phyloP scores from a whole-genome alignment of 2,329 filamentous ascomycete species.

The Albophoma yamanashiensis region DNA sequence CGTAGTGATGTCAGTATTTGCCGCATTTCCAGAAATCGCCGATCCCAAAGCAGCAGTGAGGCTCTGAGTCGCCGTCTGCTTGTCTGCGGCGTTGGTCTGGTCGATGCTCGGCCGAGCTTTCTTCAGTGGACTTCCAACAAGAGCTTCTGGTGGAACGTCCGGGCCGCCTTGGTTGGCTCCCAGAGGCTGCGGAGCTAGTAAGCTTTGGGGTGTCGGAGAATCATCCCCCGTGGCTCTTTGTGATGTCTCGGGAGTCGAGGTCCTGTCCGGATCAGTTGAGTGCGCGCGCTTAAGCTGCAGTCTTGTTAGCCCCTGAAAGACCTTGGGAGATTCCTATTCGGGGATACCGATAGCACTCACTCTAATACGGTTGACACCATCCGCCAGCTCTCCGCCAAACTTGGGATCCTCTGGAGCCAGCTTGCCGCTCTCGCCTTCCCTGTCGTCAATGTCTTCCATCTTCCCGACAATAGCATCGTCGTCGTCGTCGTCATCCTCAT shows the following conservation, averaged over 20 bases:
- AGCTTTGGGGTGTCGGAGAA: slow-evolving; percentile 19
- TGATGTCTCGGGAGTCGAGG: slow-evolving; percentile 20
- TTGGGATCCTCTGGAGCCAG: slow-evolving; percentile 61
- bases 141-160: slow-evolving; percentile 23
- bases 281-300: slow-evolving; percentile 69
- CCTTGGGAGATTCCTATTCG: neutral
- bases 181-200: slow-evolving; percentile 3
- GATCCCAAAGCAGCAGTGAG: slow-evolving; percentile 24
- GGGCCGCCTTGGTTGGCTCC: slow-evolving; percentile 19
- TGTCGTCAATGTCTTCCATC: slow-evolving; percentile 54
- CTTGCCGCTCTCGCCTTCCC: slow-evolving; percentile 44
- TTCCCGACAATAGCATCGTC: slow-evolving; percentile 50
- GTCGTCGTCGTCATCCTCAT: slow-evolving; percentile 59
- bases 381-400: slow-evolving; percentile 64
- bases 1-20: neutral
- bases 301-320: neutral
- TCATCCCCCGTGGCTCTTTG: slow-evolving; percentile 32
- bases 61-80: slow-evolving; percentile 17
- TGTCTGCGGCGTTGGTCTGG: slow-evolving; percentile 12
- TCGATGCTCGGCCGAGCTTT: slow-evolving; percentile 55
- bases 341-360: slow-evolving; percentile 33
- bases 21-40: slow-evolving; percentile 12
- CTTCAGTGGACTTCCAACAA: slow-evolving; percentile 63
- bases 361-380: slow-evolving; percentile 73
- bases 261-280: slow-evolving; percentile 56